Base-by-base conservation (phyloP, 1,139 yeast species). In the Hyphopichia khmerensis region DNA sequence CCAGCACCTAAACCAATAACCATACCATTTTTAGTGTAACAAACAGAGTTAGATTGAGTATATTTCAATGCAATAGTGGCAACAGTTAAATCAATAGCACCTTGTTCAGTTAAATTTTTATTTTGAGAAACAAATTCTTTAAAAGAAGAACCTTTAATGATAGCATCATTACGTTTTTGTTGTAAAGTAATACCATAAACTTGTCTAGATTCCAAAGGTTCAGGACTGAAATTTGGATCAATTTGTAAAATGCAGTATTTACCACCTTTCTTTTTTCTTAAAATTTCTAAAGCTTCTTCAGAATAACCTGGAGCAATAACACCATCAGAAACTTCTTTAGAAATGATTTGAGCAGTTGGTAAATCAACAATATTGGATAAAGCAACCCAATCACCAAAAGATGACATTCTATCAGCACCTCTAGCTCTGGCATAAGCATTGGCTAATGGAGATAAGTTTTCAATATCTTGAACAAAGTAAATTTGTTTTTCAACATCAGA, bases 341-440 rank as follows among this genome's bases (percentile, higher is more conserved):
- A 87, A 65, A 93, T 93, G 69, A 93, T 93, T 69, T 87, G 87
- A 44, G 99, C 99, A 46, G 99, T 93, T 63, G 97, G 91, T 45
- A 87, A 75, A 67, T 93, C 99, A 52, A 93, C 99, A 69, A 87
- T 88, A 76, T 91, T 91, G 48, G 97, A 89, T 51, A 93, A 78
- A 43, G 99, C 99, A 61, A 93, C 93, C 79, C 91, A 93, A 72
- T 93, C 99, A 64, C 99, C 99, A 62, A 93, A 93, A 14, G 96
- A 88, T 13, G 98, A 90, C 99, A 93, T 93, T 79, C 99, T 86
- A 73, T 93, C 99, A 53, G 99, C 99, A 67, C 99, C 99, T 72
- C 99, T 87, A 43, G 99, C 99, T 72, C 99, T 87, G 36, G 99
- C 99, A 61, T 93, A 93, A 46, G 99, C 99, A 62, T 87, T 87